Conservation (phyloP, 2,329 filamentous ascomycete species). For the Cladosporium austrohemisphaericum region DNA sequence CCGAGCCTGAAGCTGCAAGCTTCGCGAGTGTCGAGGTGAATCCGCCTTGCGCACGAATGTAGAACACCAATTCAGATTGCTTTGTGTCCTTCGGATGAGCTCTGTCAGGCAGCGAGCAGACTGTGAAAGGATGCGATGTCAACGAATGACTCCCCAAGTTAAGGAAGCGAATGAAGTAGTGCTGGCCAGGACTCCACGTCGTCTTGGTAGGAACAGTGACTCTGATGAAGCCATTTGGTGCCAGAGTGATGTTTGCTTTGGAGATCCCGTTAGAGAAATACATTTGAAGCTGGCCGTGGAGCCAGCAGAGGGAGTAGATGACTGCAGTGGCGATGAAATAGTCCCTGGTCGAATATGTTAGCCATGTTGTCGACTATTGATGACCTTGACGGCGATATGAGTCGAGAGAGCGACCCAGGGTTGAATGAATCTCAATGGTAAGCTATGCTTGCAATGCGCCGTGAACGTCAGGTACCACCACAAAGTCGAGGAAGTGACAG, state of each 20-base stretch:
- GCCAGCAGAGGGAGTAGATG: conserved; percentile 48
- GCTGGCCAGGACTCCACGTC: conserved; percentile 52
- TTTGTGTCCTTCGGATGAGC: conserved; percentile 17
- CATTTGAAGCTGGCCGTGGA: conserved; percentile 46
- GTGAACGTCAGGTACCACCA: too few species aligned
- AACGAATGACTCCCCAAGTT: conserved; percentile 42
- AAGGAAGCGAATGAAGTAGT: conserved; percentile 54
- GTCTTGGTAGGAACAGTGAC: conserved; percentile 44
- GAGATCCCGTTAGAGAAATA: conserved; percentile 50
- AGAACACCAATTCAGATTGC: conserved; percentile 49
- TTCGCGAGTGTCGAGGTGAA: conserved; percentile 48
- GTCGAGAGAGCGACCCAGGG: too few species aligned
- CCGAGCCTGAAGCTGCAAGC: conserved; percentile 38
- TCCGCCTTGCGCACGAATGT: conserved; percentile 49
- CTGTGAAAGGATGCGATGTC: conserved; percentile 54
- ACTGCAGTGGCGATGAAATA: conserved; percentile 58
- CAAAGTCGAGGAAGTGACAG: too few species aligned
- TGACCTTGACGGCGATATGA: too few species aligned
- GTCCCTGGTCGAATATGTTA: conserved; percentile 33
- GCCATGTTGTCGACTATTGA: too few species aligned
- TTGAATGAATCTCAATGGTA: too few species aligned
- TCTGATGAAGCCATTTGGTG: conserved; percentile 41
- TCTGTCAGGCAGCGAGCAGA: conserved; percentile 45
- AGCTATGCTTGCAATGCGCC: too few species aligned
- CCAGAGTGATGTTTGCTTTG: conserved; percentile 41